phyloP scores from a whole-genome alignment of 225 moss, liverwort and hornwort genomes.

The Pleurozium schreberi region DNA sequence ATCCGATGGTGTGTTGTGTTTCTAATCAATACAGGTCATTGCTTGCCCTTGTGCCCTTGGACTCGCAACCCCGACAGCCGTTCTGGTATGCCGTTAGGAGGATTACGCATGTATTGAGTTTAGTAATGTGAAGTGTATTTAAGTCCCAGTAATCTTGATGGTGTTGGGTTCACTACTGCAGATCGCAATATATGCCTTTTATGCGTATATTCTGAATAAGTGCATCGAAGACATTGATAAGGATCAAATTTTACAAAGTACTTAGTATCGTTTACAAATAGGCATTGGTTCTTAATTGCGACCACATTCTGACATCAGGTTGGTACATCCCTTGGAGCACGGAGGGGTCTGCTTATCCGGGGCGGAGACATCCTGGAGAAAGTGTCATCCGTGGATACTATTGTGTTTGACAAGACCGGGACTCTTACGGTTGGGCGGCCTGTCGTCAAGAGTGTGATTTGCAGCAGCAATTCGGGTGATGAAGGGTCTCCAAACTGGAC shows the following conservation, averaged over 20 bases:
- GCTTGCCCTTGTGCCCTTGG: slow-evolving; percentile 99
- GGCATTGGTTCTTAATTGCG: slow-evolving; percentile 2
- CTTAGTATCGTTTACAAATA: not conserved
- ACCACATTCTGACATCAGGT: slow-evolving; percentile 38
- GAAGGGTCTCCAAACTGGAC: slow-evolving; percentile 29
- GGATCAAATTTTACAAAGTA: not conserved
- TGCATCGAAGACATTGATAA: not conserved
- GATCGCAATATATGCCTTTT: not conserved
- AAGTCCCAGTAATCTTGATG: not conserved
- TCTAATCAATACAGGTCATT: slow-evolving; percentile 58
- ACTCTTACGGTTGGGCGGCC: slow-evolving; percentile 90
- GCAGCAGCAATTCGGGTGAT: slow-evolving; percentile 12
- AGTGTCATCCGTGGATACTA: slow-evolving; percentile 66
- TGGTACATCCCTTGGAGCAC: slow-evolving; percentile 93
- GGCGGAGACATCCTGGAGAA: slow-evolving; percentile 94
- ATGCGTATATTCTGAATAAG: not conserved
- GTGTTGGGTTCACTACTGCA: not conserved
- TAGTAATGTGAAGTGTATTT: not conserved
- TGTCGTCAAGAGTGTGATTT: slow-evolving; percentile 60
- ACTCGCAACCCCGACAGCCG: slow-evolving; percentile 97
- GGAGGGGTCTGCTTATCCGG: slow-evolving; percentile 88
- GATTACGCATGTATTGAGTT: not conserved
- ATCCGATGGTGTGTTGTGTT: not conserved
- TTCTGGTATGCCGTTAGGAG: slow-evolving; percentile 64
- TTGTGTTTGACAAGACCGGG: slow-evolving; percentile 97